Base-by-base conservation (phyloP, 176 grass and related monocot species). In the Cenchrus purpureus region DNA sequence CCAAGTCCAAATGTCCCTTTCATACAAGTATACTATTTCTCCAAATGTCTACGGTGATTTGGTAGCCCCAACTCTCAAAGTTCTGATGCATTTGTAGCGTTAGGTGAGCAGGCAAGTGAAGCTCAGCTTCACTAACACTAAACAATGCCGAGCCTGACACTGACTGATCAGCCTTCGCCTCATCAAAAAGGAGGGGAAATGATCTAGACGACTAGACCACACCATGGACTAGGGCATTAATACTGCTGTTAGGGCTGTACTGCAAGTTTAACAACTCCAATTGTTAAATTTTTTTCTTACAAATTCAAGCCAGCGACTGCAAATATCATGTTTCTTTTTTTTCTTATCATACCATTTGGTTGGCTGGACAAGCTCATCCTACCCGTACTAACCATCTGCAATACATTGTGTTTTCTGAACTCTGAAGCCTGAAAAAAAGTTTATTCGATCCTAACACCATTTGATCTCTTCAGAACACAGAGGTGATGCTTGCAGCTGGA, bases 91-190 rank as follows among this genome's bases (percentile, higher is more conserved):
- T 67, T 64, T 80, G 82, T 75, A 61, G 63, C 14, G 70, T 89
- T 89, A 85, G 87, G 87, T 85, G 82, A 85, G 82, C 76, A 69
- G 82, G 61, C 87, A 85, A 89, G 62, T 85, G 79, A 80, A 67
- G 63, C 77, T 80, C 61, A 76, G 76, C 77, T 89, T 89, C 87
- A 80, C 71, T 61, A 17, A 85, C 61, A 68, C 76, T 89, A 69
- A 62, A 85, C 53, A 80, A 79, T 49, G 40, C 76, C 28, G 10
- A 66, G 2, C 40, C 10, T 85, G 76, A 85, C 69, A 68, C 43
- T 29, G 76, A 85, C 77, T 68, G 69, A 25, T 67, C 76, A 80
- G 76, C 87, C 76, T 89, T 58, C 69, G 42, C 76, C 87, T 84
- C 80, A 68, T 80, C 60, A 74, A 28, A 79, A 59, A 59, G 49